These are phyloP conservation scores for Talaromyces pinophilus DNA, from an alignment of 2,329 filamentous ascomycete species.

Conservation along the genomic window DNA sequence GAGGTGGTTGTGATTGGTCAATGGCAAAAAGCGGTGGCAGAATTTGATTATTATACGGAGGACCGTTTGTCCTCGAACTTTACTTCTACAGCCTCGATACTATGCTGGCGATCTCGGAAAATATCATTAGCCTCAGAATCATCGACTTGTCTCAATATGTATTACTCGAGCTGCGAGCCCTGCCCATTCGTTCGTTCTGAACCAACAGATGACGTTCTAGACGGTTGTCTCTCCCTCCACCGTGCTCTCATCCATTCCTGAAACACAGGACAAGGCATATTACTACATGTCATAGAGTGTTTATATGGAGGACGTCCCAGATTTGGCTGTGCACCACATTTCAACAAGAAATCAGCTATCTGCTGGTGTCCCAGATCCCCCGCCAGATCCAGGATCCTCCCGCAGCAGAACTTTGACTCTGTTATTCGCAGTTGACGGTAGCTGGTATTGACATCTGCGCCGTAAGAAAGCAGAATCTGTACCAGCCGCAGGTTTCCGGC, in stretches of 20 bases:
- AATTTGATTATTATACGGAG: not conserved
- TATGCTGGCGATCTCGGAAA: not conserved
- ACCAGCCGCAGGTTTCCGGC: conserved; percentile 4
- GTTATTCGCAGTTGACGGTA: not conserved
- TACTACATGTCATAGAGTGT: not conserved
- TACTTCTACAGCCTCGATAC: not conserved
- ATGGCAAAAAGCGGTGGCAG: not conserved
- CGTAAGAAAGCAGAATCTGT: conserved; percentile 1
- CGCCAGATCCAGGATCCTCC: not conserved
- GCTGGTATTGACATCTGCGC: conserved; percentile 9
- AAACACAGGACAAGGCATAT: not conserved
- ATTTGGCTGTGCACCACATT: not conserved
- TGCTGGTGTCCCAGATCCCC: not conserved
- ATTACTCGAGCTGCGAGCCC: not conserved
- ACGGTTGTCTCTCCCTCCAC: not conserved
- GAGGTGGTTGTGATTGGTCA: not conserved
- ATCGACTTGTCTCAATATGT: not conserved
- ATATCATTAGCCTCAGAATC: too few species aligned
- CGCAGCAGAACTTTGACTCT: conserved; percentile 6
- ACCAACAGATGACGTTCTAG: not conserved
- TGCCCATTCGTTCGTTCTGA: not conserved
- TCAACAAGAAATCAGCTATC: not conserved
- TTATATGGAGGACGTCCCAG: not conserved
- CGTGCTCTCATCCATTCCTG: not conserved
- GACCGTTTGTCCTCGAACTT: not conserved